Conservation (phyloP, 345 rosid genomes). For the Odontarrhena argentea region DNA sequence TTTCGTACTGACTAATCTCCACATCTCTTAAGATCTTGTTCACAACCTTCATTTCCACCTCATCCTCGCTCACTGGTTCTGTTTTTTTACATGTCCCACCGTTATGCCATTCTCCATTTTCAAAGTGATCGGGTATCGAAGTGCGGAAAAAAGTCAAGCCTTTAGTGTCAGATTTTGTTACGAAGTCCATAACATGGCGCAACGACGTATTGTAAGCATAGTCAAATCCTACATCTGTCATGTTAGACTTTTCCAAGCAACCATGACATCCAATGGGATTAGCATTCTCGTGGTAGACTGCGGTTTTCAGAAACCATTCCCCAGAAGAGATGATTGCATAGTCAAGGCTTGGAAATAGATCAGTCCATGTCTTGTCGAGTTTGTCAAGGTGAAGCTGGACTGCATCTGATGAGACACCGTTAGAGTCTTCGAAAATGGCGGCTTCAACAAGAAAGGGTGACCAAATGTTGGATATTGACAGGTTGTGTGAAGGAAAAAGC, state of each 20-base stretch:
- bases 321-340: conserved; percentile 86
- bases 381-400: conserved; percentile 83
- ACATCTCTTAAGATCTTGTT: conserved; percentile 61
- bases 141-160: conserved; percentile 73
- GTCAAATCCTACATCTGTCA: conserved; percentile 72
- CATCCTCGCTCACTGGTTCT: conserved; percentile 67
- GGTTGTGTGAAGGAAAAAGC: conserved; percentile 70
- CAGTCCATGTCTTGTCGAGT: conserved; percentile 75
- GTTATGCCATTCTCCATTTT: conserved; percentile 86
- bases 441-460: conserved; percentile 91
- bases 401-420: conserved; percentile 77
- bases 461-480: conserved; percentile 76
- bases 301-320: conserved; percentile 90
- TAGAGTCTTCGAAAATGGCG: conserved; percentile 80
- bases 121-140: conserved; percentile 90
- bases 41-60: conserved; percentile 56
- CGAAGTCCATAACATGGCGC: conserved; percentile 57
- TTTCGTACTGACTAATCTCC: conserved; percentile 65
- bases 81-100: conserved; percentile 71
- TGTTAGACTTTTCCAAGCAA: conserved; percentile 63
- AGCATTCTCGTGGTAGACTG: conserved; percentile 76
- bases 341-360: conserved; percentile 55
- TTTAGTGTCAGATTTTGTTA: conserved; percentile 56
- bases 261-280: conserved; percentile 72
- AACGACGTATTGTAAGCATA: conserved; percentile 78